Evolutionary conservation across 2,329 filamentous ascomycete species (phyloP).

Genomic region (Curvularia sp.): DNA sequence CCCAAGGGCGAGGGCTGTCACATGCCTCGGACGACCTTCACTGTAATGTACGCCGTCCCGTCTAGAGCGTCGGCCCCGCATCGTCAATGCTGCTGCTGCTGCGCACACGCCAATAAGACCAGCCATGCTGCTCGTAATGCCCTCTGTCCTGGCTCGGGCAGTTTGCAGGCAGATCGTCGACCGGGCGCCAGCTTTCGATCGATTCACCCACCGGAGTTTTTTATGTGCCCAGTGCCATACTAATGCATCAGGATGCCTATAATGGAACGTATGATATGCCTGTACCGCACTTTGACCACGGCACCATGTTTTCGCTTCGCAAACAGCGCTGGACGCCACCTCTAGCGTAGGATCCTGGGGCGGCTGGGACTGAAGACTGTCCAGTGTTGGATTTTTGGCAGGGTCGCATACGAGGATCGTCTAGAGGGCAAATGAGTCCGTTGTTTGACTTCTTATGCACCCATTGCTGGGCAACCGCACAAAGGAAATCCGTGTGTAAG

Average conservation of each 20-base stretch:
- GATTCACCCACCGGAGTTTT: constrained; percentile 48
- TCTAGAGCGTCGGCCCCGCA: constrained; percentile 39
- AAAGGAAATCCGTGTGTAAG: constrained; percentile 3
- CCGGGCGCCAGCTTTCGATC: constrained; percentile 41
- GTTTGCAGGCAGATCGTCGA: constrained; percentile 47
- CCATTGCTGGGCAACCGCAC: constrained; percentile 13
- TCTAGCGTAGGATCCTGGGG: constrained; percentile 29
- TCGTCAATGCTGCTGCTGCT: constrained; percentile 24
- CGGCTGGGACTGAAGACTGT: constrained; percentile 27
- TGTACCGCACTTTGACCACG: constrained; percentile 33
- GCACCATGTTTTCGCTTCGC: constrained; percentile 29
- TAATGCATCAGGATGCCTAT: constrained; percentile 33
- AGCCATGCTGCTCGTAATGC: constrained; percentile 37
- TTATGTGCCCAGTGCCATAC: constrained; percentile 26
- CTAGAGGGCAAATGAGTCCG: constrained; percentile 36
- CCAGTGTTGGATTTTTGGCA: constrained; percentile 25
- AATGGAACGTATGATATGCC: constrained; percentile 30
- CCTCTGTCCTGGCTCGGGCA: constrained; percentile 35
- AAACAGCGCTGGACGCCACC: constrained; percentile 37
- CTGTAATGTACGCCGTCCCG: constrained; percentile 29
- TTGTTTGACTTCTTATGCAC: constrained; percentile 34
- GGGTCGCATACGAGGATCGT: constrained; percentile 32
- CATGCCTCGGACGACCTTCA: neutral
- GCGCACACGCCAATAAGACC: constrained; percentile 19
- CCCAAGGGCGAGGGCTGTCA: neutral